Conservation (phyloP, 352 stramenopile genomes). For the Thraustochytrium sp. region DNA sequence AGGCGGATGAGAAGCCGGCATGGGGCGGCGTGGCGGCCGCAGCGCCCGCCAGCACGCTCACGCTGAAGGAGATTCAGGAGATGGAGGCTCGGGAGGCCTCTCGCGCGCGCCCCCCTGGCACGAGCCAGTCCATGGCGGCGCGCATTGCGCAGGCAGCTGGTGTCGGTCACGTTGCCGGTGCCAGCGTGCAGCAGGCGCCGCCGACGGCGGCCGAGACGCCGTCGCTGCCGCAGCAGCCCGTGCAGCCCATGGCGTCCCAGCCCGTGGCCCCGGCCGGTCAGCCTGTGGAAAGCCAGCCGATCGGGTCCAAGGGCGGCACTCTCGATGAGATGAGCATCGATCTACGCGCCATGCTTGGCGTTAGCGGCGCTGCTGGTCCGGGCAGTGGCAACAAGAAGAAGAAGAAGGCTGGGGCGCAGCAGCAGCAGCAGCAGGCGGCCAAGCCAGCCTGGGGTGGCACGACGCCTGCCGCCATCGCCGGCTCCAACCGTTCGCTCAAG, state of each 20-base stretch:
- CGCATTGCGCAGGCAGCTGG: constrained; percentile 22
- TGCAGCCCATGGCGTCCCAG: background rate
- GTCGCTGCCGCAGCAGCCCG: background rate
- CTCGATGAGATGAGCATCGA: constrained; percentile 29
- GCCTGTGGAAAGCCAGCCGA: constrained; percentile 4
- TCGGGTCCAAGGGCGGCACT: background rate
- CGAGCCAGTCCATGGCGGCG: constrained; percentile 10
- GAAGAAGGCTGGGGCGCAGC: background rate
- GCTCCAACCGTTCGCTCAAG: constrained; percentile 16
- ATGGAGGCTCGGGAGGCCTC: constrained; percentile 31
- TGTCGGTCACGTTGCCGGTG: background rate
- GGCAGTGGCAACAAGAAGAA: too few species aligned
- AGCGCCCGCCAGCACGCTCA: background rate
- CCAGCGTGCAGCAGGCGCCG: background rate
- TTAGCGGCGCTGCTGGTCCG: background rate
- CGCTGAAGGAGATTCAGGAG: constrained; percentile 38
- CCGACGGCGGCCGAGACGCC: background rate
- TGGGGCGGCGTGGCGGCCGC: background rate
- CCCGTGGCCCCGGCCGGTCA: background rate
- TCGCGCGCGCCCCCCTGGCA: background rate
- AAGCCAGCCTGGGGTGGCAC: constrained; percentile 39
- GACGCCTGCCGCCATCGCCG: background rate
- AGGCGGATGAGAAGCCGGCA: constrained; percentile 23
- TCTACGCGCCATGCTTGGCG: constrained; percentile 30
- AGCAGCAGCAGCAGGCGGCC: background rate